These are phyloP conservation scores for Hypoxylon cercidicola DNA, from an alignment of 495 filamentous ascomycete species.

Conservation along the genomic window DNA sequence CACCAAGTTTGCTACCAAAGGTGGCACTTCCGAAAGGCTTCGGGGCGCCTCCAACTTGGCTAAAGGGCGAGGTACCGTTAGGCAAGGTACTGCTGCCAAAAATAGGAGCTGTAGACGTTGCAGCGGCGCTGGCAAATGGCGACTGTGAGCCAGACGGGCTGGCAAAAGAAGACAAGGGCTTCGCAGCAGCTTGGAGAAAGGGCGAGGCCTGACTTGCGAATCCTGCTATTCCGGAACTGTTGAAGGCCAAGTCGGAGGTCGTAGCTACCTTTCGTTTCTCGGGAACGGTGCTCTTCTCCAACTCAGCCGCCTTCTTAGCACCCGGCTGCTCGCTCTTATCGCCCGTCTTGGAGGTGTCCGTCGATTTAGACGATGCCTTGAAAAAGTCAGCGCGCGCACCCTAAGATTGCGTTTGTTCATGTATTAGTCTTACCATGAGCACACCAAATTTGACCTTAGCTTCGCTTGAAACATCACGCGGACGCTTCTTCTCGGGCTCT, in stretches of 20 bases:
- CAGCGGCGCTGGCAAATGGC: conserved; percentile 24
- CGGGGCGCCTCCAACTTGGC: conserved; percentile 32
- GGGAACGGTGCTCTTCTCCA: background rate
- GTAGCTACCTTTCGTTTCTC: conserved; percentile 24
- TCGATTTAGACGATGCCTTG: conserved; percentile 17
- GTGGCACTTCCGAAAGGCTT: conserved; percentile 45
- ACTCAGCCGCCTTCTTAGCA: conserved; percentile 10
- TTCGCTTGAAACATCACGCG: conserved; percentile 54
- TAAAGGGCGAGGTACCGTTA: conserved; percentile 37
- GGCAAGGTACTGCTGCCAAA: conserved; percentile 34
- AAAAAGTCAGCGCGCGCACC: conserved; percentile 2
- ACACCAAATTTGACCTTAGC: conserved; percentile 22
- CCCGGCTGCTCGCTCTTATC: conserved; percentile 19
- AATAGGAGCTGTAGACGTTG: conserved; percentile 30
- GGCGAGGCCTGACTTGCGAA: conserved; percentile 45
- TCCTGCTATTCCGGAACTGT: conserved; percentile 41
- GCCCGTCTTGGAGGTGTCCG: conserved; percentile 2
- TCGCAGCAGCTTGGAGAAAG: conserved; percentile 46
- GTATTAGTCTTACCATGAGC: conserved; percentile 17
- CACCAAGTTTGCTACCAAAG: conserved; percentile 57
- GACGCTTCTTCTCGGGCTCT: conserved; percentile 67
- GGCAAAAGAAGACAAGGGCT: conserved; percentile 53
- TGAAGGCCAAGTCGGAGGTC: conserved; percentile 43
- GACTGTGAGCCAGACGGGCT: conserved; percentile 36
- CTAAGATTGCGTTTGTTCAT: background rate